phyloP scores from a whole-genome alignment of 495 filamentous ascomycete species.

The Hypoxylon lienhwacheense region DNA sequence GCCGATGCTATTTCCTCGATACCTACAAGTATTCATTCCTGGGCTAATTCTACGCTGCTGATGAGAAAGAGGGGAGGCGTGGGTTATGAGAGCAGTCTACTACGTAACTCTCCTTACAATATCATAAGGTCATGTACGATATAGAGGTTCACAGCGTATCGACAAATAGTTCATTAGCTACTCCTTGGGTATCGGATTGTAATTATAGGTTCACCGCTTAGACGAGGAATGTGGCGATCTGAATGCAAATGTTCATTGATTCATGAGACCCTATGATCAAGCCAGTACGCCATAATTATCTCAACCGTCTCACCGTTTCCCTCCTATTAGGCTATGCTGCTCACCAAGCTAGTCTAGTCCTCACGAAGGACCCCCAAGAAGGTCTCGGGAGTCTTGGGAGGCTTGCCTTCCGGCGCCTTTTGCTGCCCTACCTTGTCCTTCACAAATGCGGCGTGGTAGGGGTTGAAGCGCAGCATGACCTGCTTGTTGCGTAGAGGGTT shows the following conservation, averaged over 20 bases:
- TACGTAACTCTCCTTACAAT: too few relatives aligned
- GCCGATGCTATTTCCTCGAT: too few relatives aligned
- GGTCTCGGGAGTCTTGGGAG: conserved; percentile 35
- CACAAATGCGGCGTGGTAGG: conserved; percentile 84
- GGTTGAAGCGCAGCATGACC: conserved; percentile 94
- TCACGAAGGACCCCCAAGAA: conserved; percentile 48
- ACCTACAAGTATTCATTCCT: too few relatives aligned
- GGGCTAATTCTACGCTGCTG: too few relatives aligned
- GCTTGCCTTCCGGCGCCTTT: conserved; percentile 46
- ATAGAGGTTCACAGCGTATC: too few relatives aligned
- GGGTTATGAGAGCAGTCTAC: too few relatives aligned
- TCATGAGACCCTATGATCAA: conserved; percentile 41
- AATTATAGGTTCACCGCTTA: conserved; percentile 2
- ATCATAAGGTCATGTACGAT: too few relatives aligned
- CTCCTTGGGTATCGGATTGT: too few relatives aligned
- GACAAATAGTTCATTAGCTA: too few relatives aligned
- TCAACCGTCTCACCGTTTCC: conserved; percentile 34
- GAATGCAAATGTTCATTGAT: conserved; percentile 41
- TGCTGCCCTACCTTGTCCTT: conserved; percentile 61
- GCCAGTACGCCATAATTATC: conserved; percentile 41
- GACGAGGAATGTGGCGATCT: conserved; percentile 31
- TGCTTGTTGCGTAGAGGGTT: conserved; percentile 98
- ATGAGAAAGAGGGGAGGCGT: too few relatives aligned
- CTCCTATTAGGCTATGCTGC: conserved; percentile 34
- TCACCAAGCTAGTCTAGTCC: conserved; percentile 46